Evolutionary conservation across 2,329 filamentous ascomycete genomes (phyloP).

Genomic region (Trichoderma citrinoviride): DNA sequence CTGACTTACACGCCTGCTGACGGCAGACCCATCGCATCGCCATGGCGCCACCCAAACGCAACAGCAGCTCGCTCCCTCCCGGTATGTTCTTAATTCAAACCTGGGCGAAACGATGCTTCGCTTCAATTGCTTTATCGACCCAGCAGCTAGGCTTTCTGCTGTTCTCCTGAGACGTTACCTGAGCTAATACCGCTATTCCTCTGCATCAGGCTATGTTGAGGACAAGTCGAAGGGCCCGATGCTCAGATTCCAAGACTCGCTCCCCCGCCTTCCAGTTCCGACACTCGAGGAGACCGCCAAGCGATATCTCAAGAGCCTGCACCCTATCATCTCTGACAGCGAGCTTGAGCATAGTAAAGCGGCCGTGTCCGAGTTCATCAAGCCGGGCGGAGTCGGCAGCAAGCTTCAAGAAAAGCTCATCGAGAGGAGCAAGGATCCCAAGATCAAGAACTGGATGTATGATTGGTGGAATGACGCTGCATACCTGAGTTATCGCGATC

Average conservation of each 20-base stretch:
- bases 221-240: slow-evolving; percentile 75
- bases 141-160: neutral
- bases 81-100: slow-evolving; percentile 38
- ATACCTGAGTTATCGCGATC: slow-evolving; percentile 90
- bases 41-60: slow-evolving; percentile 55
- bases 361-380: slow-evolving; percentile 84
- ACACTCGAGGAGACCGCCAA: slow-evolving; percentile 78
- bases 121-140: neutral
- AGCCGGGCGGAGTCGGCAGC: slow-evolving; percentile 78
- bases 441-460: slow-evolving; percentile 87
- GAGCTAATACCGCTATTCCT: neutral
- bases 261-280: slow-evolving; percentile 75
- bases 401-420: slow-evolving; percentile 85
- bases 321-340: slow-evolving; percentile 65
- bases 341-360: slow-evolving; percentile 74
- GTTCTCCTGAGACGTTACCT: neutral
- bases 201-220: slow-evolving; percentile 68
- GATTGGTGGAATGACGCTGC: slow-evolving; percentile 99
- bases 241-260: slow-evolving; percentile 83
- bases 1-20: neutral
- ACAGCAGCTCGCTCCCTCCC: slow-evolving; percentile 56
- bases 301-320: slow-evolving; percentile 76
- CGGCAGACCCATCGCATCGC: slow-evolving; percentile 26
- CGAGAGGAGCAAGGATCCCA: slow-evolving; percentile 74
- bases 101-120: slow-evolving; percentile 1